Base-by-base conservation (phyloP, 768 basidiomycete genomes). In the Pluteus cervinus region DNA sequence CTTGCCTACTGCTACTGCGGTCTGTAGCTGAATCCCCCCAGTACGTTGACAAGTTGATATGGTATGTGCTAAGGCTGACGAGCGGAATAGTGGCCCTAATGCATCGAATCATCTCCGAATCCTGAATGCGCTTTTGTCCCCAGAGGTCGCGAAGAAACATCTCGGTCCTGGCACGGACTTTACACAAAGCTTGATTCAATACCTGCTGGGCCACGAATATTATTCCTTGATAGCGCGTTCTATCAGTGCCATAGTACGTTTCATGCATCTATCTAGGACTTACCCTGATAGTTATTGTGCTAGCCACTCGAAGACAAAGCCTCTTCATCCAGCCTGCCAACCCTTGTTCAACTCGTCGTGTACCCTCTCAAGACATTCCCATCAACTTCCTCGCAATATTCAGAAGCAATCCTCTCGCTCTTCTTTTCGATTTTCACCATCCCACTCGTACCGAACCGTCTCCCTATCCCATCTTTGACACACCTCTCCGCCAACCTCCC, bases 361-460 rank as follows among this genome's bases (percentile, higher is more conserved):
- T 54, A 31, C 49, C 74, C 54, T 29, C 71, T 67, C 16, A 58
- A 51, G 8, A 58, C 47, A 15, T 56, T 56, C 29, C 51, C 49
- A 18, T 29, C 44, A 1, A 24, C 46, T 29, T 46, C 51, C 1
- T 47, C 52, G 1, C 36, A 49, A 29, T 65, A 62, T 46, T 18
- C 55, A 5, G 47, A 43, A 42, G 55, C 65, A 29, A 50, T 81
- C 11, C 45, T 57, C 21, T 50, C 56, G 12, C 49, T 85, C 20
- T 46, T 86, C 37, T 51, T 63, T 11, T 57, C 64, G 42, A 75
- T 93, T 38, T 65, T 94, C 40, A 71, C 81, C 1, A 65, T 93
- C 29, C 84, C 86, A 0, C 61, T 89, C 0, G 69, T 97, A 0
- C 89, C 88, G 1, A 83, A 86, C 56, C 82, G 78, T 6, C 63